Evolutionary conservation across 345 rosid genomes (phyloP).

Genomic region (Punica granatum): DNA sequence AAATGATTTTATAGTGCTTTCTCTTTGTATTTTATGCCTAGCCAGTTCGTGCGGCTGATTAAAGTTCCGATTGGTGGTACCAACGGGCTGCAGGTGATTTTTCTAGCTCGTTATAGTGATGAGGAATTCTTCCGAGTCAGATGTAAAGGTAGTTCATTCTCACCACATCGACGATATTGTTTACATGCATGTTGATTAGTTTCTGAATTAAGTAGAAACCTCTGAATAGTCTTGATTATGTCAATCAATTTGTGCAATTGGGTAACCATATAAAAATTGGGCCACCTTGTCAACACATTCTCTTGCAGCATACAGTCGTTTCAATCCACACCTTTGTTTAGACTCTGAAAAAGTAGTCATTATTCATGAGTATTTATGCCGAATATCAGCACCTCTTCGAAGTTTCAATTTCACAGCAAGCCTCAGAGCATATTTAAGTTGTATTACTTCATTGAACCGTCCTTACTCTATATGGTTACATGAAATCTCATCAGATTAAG

Average conservation of each 20-base stretch:
- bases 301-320: background rate
- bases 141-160: conserved; percentile 51
- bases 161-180: background rate
- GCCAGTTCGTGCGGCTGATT: conserved; percentile 7
- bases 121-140: conserved; percentile 66
- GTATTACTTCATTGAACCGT: background rate
- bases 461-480: background rate
- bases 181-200: background rate
- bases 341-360: too few relatives aligned
- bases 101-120: conserved; percentile 69
- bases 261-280: background rate
- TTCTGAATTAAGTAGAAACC: background rate
- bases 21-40: background rate
- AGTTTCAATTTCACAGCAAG: background rate
- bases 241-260: background rate
- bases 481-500: background rate
- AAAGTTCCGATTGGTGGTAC: background rate
- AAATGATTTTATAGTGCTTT: background rate
- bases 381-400: background rate
- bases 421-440: background rate
- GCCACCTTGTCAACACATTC: too few relatives aligned
- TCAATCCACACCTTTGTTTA: background rate
- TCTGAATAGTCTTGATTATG: background rate
- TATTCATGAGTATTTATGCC: background rate
- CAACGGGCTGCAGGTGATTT: conserved; percentile 53